Evolutionary conservation across 352 stramenopile species (phyloP).

Genomic region (Saprolegnia diclina): DNA sequence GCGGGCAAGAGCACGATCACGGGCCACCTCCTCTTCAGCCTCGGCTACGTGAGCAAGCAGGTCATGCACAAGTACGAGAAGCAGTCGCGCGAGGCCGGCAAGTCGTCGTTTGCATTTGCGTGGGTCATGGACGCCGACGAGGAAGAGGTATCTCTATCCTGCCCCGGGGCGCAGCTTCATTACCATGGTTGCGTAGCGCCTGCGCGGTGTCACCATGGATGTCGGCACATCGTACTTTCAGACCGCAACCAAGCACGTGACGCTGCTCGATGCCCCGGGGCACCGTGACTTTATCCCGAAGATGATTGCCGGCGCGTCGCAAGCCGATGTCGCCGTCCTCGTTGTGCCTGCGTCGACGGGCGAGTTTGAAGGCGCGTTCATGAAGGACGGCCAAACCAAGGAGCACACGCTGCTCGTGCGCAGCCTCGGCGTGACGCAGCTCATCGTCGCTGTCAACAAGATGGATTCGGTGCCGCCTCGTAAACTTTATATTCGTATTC

Average conservation of each 20-base stretch:
- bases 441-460: constrained; percentile 98
- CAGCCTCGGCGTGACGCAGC: constrained; percentile 90
- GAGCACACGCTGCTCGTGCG: constrained; percentile 94
- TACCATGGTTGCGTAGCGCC: constrained; percentile 46
- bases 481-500: neutral
- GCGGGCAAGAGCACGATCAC: constrained; percentile 97
- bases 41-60: constrained; percentile 82
- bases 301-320: constrained; percentile 94
- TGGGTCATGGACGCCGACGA: constrained; percentile 92
- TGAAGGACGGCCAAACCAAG: constrained; percentile 94
- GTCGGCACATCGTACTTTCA: constrained; percentile 92
- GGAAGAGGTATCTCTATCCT: constrained; percentile 39
- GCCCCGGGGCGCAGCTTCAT: constrained; percentile 20
- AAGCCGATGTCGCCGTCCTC: constrained; percentile 89
- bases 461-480: constrained; percentile 83
- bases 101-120: constrained; percentile 93
- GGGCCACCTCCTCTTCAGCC: constrained; percentile 90
- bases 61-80: constrained; percentile 91
- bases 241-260: constrained; percentile 87
- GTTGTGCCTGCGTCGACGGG: constrained; percentile 92
- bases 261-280: constrained; percentile 94
- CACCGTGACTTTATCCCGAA: constrained; percentile 97
- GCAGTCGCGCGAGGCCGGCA: constrained; percentile 85
- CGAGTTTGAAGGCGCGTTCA: constrained; percentile 95
- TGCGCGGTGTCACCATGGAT: constrained; percentile 97